Base-by-base conservation (phyloP, 2,329 filamentous ascomycete genomes). In the Calonectria montana region DNA sequence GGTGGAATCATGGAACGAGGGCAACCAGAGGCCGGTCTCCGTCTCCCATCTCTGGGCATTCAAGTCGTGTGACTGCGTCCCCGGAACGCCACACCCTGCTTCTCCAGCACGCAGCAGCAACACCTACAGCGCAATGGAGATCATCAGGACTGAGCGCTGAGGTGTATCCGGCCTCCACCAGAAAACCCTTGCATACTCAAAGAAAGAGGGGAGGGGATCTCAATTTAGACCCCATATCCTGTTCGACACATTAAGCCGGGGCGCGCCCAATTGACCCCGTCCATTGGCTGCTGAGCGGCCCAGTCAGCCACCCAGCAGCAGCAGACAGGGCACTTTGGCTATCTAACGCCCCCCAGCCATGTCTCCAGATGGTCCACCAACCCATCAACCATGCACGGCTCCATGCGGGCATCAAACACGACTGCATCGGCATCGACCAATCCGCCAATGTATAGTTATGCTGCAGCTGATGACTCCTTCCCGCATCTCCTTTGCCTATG, bases 291-390 rank as follows among this genome's bases (percentile, higher is more conserved):
- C 41, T 66, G n/a, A 37, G 53, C 15, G 50, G 50, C 43, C 18
- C 50, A 66, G 62, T 66, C 68, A 66, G 63, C 62, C 63, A 62
- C 61, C 57, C 18, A n/a, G n/a, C n/a, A n/a, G n/a, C n/a, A n/a
- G n/a, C n/a, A n/a, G n/a, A 27, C 64, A 66, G 23, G 31, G 25
- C 43, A 50, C 65, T 25, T 39, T 48, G 59, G 27, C 67, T 53
- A 39, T 27, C 39, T 23, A 31, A 47, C 31, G 21, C 41, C 62
- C 62, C 62, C 43, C 43, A 68, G 25, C 29, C 31, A 29, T 39
- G 53, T 18, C 62, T 55, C 25, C 43, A 62, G 57, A 43, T 43
- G 65, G 55, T 53, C 65, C 64, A 50, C 59, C 29, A 55, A 16
- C 25, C 48, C 37, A 48, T 63, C 68, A 53, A 66, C 68, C 67